Percentiles rank a stretch among this genome's conserved stretches.
Evolutionary conservation across 805 yeast species (phyloP).

Genomic region (Blastobotrys robertii): DNA sequence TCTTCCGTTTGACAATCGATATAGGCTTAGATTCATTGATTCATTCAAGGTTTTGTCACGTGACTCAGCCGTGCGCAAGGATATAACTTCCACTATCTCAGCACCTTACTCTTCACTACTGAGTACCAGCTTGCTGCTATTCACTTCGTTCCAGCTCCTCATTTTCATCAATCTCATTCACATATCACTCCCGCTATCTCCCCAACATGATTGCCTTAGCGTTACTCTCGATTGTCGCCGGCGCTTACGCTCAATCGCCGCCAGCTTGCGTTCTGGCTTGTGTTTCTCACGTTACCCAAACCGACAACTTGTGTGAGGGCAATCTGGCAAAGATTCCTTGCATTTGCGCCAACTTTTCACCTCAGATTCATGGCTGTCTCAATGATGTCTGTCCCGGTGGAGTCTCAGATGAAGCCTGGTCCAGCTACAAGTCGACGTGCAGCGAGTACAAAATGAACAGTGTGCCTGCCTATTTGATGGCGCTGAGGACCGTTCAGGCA

Average conservation of each 20-base stretch:
- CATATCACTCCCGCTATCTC: too few relatives aligned
- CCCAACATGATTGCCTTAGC: slow-evolving; percentile 34
- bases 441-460: slow-evolving; percentile 8
- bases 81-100: too few relatives aligned
- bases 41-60: too few relatives aligned
- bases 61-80: too few relatives aligned
- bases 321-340: slow-evolving; percentile 57
- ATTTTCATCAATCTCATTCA: too few relatives aligned
- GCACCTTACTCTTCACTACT: too few relatives aligned
- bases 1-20: too few relatives aligned
- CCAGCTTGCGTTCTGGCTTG: slow-evolving; percentile 91
- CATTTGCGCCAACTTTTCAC: slow-evolving; percentile 49
- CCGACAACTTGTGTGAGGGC: slow-evolving; percentile 32
- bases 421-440: slow-evolving; percentile 38
- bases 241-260: slow-evolving; percentile 34
- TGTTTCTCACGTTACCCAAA: slow-evolving; percentile 52
- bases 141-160: too few relatives aligned
- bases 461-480: slow-evolving; percentile 4
- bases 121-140: too few relatives aligned
- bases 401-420: slow-evolving; percentile 42
- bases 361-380: slow-evolving; percentile 52
- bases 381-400: slow-evolving; percentile 54
- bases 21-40: too few relatives aligned
- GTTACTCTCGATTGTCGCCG: slow-evolving; percentile 9
- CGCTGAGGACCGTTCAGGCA: slow-evolving; percentile 6